A percentile compares a stretch with the other conserved stretches of the same genome.
Evolutionary conservation across 1,139 yeast genomes (phyloP).

Genomic region (Komagataea norvegica): DNA sequence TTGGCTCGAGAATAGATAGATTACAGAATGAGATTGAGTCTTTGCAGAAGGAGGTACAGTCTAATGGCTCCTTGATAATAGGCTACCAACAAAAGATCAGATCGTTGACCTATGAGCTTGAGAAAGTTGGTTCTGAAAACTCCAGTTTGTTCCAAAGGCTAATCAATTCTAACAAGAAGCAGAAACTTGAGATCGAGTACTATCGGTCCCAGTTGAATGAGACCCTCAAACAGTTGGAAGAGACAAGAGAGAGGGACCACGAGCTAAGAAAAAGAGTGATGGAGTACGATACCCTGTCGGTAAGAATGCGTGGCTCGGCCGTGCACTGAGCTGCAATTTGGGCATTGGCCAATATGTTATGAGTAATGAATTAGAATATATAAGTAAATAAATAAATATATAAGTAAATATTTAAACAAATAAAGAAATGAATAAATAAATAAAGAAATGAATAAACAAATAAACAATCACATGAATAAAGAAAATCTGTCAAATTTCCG

Average conservation of each 20-base stretch:
- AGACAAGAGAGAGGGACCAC: slow-evolving; percentile 17
- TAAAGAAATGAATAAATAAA: no score
- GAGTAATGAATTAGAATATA: no score
- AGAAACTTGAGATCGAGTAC: slow-evolving; percentile 13
- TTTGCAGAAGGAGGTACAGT: not conserved
- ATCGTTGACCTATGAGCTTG: slow-evolving; percentile 3
- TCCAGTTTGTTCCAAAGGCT: slow-evolving; percentile 1
- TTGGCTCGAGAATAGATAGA: not conserved
- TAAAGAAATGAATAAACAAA: no score
- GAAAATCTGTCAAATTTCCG: no score
- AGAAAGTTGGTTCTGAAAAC: not conserved
- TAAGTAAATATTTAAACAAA: no score
- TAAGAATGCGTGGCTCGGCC: not conserved
- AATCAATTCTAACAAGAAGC: slow-evolving; percentile 2
- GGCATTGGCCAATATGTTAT: no score
- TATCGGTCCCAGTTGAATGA: slow-evolving; percentile 15
- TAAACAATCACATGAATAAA: no score
- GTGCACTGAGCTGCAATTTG: no score
- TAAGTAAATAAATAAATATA: no score
- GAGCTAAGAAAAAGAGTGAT: slow-evolving; percentile 17
- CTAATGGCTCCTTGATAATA: slow-evolving; percentile 3
- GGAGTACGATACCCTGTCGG: slow-evolving; percentile 9
- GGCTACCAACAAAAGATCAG: slow-evolving; percentile 1
- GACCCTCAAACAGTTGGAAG: slow-evolving; percentile 15
- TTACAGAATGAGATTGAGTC: slow-evolving; percentile 6